These are phyloP conservation scores for Kluyveromyces nonfermentans DNA, from an alignment of 805 yeast species.

Conservation along the genomic window DNA sequence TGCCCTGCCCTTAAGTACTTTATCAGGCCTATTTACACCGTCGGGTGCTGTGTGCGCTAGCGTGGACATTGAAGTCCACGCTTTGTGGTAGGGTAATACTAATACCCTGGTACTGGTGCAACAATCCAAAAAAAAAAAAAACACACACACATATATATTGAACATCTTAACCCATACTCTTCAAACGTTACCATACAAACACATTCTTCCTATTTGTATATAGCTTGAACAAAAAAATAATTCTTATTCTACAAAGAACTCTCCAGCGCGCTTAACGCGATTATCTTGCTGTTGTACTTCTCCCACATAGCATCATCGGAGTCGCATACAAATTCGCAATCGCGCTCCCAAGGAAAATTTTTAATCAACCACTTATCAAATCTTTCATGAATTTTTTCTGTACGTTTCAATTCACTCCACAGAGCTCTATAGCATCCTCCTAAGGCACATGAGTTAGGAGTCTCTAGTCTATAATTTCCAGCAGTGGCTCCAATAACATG, in stretches of 20 bases:
- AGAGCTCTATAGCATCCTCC: slow-evolving; percentile 86
- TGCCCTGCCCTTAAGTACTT: background rate
- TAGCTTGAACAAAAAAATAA: background rate
- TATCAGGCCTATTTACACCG: background rate
- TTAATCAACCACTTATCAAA: slow-evolving; percentile 40
- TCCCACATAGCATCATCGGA: slow-evolving; percentile 23
- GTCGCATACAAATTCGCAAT: slow-evolving; percentile 21
- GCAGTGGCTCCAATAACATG: slow-evolving; percentile 50
- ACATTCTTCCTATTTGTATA: background rate
- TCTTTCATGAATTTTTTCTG: slow-evolving; percentile 11
- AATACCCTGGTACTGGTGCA: too few species aligned
- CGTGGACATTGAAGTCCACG: background rate
- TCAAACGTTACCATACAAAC: too few species aligned
- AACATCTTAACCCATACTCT: too few species aligned
- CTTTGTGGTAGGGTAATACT: too few species aligned
- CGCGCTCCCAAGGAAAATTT: slow-evolving; percentile 38
- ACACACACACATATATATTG: too few species aligned
- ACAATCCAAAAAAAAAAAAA: too few species aligned
- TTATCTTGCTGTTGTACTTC: slow-evolving; percentile 23
- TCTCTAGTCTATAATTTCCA: slow-evolving; percentile 63
- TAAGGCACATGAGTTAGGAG: slow-evolving; percentile 83
- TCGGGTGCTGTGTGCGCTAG: background rate
- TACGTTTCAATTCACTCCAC: slow-evolving; percentile 47
- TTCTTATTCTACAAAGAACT: slow-evolving; percentile 2
- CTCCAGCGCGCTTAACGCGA: slow-evolving; percentile 26